Base-by-base conservation (phyloP, 306 rosid species). In the Prunus davidiana region DNA sequence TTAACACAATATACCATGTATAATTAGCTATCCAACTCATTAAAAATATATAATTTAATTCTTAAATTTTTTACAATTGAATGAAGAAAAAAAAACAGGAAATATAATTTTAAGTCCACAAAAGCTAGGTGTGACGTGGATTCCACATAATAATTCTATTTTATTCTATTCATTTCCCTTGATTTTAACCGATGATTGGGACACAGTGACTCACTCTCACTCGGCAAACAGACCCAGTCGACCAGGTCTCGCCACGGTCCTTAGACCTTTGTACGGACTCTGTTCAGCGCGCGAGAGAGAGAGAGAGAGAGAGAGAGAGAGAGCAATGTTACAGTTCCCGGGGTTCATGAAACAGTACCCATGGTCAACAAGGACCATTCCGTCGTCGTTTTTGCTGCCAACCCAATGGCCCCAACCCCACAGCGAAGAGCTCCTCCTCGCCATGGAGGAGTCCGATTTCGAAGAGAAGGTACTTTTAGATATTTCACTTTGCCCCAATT, bases 321-420 rank as follows among this genome's bases (percentile, higher is more conserved):
- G 72, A 73, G 58, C 60, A 46, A 94, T 94, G 99, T 82, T 92
- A 43, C 99, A 90, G 88, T 92, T 92, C 12, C 99, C 99, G 67
- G 97, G 93, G 22, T 95, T 86, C 86, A 90, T 92, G 97, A 95
- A 87, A 20, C 97, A 95, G 73, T 90, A 84, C 73, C 93, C 96
- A 9, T 82, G 90, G 84, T 90, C 97, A 70, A 86, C 92, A 19
- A 85, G 83, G 81, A 89, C 82, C 11, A 88, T 92, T 83, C 97
- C 97, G 84, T 83, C 99, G 76, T 92, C 97, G 81, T 87, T 83
- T 86, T 55, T 89, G 76, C 84, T 92, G 12, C 98, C 97, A 8
- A 87, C 93, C 57, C 98, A 95, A 58, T 95, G 96, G 96, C 96
- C 97, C 8, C 98, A 89, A 30, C 91, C 96, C 51, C 97, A 92